Percentiles rank a stretch among this genome's conserved stretches.
Evolutionary conservation across 2,329 filamentous ascomycete genomes (phyloP).

Genomic region (Phyllosticta ampelicida): DNA sequence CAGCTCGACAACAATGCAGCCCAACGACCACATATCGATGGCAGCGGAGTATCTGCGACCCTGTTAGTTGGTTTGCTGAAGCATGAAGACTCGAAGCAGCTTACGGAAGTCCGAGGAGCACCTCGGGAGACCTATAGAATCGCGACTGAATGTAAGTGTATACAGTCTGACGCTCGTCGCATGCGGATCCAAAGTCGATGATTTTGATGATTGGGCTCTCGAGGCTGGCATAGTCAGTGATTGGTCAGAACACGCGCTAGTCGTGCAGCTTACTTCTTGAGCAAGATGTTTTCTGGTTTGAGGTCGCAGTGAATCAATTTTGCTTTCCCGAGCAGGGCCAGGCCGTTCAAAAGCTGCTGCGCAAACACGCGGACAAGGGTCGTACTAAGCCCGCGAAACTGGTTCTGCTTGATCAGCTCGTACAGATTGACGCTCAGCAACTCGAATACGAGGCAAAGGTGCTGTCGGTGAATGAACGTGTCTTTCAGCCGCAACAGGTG

Average conservation of each 20-base stretch:
- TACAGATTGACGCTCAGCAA: slow-evolving; percentile 95
- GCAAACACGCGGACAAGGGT: slow-evolving; percentile 95
- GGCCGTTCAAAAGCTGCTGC: slow-evolving; percentile 85
- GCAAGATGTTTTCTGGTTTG: slow-evolving; percentile 93
- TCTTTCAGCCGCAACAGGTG: slow-evolving; percentile 91
- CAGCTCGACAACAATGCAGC: slow-evolving; percentile 95
- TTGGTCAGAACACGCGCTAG: slow-evolving; percentile 1
- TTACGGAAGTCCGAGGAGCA: slow-evolving; percentile 76
- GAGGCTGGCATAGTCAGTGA: slow-evolving; percentile 41
- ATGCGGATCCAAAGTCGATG: slow-evolving; percentile 97
- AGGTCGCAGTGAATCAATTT: slow-evolving; percentile 95
- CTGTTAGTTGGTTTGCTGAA: background rate
- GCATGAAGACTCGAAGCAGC: slow-evolving; percentile 14
- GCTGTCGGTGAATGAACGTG: slow-evolving; percentile 95
- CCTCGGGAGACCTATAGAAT: slow-evolving; percentile 95
- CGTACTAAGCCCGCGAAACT: slow-evolving; percentile 93
- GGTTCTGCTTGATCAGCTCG: slow-evolving; percentile 98
- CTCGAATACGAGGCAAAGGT: slow-evolving; percentile 89
- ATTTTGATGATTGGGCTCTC: slow-evolving; percentile 99
- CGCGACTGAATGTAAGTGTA: slow-evolving; percentile 99
- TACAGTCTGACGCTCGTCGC: slow-evolving; percentile 94
- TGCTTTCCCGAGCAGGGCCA: slow-evolving; percentile 89
- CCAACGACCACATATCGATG: slow-evolving; percentile 99
- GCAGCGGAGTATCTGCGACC: slow-evolving; percentile 73
- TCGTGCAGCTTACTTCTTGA: slow-evolving; percentile 63